Evolutionary conservation across 176 grass and related monocot species (phyloP).

Genomic region (Zea mays): Zm-B73-REFERENCE-NAM-5.0 NC_050101.1:112522001-112522500

Average conservation of each 20-base stretch:
- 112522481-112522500: background rate
- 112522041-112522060: background rate
- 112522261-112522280: background rate
- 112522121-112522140: slow-evolving; percentile 2
- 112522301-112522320: background rate
- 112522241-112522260: background rate
- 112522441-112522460: background rate
- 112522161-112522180: background rate
- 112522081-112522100: background rate
- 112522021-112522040: slow-evolving; percentile 97
- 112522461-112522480: background rate
- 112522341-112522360: slow-evolving; percentile 16
- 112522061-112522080: slow-evolving; percentile 4
- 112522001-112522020: slow-evolving; percentile 85
- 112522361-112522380: slow-evolving; percentile 1
- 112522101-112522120: background rate
- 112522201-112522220: background rate
- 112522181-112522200: background rate
- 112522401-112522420: background rate
- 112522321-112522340: background rate
- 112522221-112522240: background rate
- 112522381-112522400: slow-evolving; percentile 9
- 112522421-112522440: slow-evolving; percentile 4
- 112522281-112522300: background rate
- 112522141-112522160: slow-evolving; percentile 15